Evolutionary conservation across 1,284 basidiomycete genomes (phyloP).

Genomic region (Austroboletus niveus): DNA sequence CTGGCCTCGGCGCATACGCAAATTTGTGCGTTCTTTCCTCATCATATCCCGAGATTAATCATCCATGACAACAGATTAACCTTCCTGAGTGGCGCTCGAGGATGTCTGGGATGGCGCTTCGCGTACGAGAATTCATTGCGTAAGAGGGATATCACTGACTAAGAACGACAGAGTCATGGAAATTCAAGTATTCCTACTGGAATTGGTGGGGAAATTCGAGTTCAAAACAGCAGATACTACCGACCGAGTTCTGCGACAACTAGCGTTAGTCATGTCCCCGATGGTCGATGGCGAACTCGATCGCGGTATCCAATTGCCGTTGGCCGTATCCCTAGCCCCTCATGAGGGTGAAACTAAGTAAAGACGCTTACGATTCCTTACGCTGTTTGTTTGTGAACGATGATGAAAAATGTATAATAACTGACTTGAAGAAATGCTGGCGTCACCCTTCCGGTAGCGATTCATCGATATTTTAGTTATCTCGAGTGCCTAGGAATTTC

Average conservation of each 20-base stretch:
- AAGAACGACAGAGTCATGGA: conserved; percentile 38
- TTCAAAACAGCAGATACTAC: conserved; percentile 40
- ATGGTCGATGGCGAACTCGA: conserved; percentile 45
- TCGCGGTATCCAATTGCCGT: conserved; percentile 48
- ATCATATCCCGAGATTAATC: no score
- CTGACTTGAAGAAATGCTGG: no score
- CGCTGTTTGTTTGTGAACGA: no score
- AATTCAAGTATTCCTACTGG: conserved; percentile 48
- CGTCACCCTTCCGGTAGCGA: no score
- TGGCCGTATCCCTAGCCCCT: conserved; percentile 41
- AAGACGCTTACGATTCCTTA: no score
- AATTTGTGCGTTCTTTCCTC: conserved; percentile 40
- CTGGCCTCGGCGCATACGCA: conserved; percentile 45
- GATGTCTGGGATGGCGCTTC: conserved; percentile 53
- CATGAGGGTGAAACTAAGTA: conserved; percentile 7
- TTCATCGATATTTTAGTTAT: no score
- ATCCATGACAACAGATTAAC: conserved; percentile 33
- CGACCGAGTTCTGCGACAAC: conserved; percentile 35
- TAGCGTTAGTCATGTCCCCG: conserved; percentile 43
- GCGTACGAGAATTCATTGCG: conserved; percentile 13
- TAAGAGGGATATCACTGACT: background rate
- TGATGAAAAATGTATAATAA: no score
- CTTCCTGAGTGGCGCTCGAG: conserved; percentile 41
- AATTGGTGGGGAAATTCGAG: conserved; percentile 48
- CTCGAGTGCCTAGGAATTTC: no score